These are phyloP conservation scores for Allomyces macrogynus DNA, from an alignment of 192 early-diverging fungal genomes.

Conservation along the genomic window DNA sequence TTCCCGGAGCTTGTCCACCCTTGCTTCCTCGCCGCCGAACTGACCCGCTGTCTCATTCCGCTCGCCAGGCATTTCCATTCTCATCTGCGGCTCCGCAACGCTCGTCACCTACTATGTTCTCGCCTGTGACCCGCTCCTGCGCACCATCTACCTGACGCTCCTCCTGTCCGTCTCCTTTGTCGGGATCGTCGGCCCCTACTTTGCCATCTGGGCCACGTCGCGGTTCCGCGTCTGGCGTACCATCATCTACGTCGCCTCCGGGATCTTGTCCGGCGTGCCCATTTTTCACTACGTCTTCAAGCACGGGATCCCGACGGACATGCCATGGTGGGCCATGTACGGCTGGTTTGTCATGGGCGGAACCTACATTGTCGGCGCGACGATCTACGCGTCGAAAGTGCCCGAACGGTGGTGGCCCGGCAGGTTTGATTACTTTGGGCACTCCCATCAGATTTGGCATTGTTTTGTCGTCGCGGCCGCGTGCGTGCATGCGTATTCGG, in stretches of 20 bases:
- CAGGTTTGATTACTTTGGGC: slow-evolving; percentile 31
- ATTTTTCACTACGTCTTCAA: slow-evolving; percentile 21
- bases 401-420: slow-evolving; percentile 41
- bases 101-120: slow-evolving; percentile 37
- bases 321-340: slow-evolving; percentile 23
- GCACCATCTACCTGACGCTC: slow-evolving; percentile 24
- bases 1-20: background rate
- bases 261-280: slow-evolving; percentile 24
- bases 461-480: slow-evolving; percentile 27
- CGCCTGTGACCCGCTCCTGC: slow-evolving; percentile 21
- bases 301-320: slow-evolving; percentile 19
- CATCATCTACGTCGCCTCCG: slow-evolving; percentile 29
- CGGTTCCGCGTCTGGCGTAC: slow-evolving; percentile 26
- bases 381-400: slow-evolving; percentile 27
- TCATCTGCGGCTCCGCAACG: slow-evolving; percentile 34
- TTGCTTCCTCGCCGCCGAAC: too few species aligned
- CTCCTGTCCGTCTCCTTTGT: slow-evolving; percentile 23
- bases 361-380: slow-evolving; percentile 17
- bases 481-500: background rate
- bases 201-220: slow-evolving; percentile 31
- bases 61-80: slow-evolving; percentile 29
- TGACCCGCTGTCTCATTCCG: too few species aligned
- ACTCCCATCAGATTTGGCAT: slow-evolving; percentile 43
- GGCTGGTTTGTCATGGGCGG: slow-evolving; percentile 15
- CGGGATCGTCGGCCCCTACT: slow-evolving; percentile 26